Base-by-base conservation (phyloP, 1,284 basidiomycete species). In the Papiliotrema laurentii region DNA sequence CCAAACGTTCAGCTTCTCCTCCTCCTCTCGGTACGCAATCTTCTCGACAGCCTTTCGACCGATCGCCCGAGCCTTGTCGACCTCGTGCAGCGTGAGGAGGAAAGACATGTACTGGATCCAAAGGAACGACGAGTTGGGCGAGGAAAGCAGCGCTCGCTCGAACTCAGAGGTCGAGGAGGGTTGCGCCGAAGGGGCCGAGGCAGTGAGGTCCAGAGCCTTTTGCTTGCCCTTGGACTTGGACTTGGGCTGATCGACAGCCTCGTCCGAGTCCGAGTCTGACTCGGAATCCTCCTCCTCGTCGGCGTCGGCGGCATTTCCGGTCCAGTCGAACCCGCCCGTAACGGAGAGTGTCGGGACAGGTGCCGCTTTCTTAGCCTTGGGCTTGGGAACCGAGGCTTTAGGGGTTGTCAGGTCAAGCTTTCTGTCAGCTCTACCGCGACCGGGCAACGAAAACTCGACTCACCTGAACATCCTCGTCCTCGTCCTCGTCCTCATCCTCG, bases 31-130 rank as follows among this genome's bases (percentile, higher is more conserved):
- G 77, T 93, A 97, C 67, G 82, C 86, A 76, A 99, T 98, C 14
- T 85, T 85, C 63, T 84, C 79, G 53, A 96, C 77, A 4, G 93
- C 96, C 26, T 90, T 83, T 46, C 82, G 80, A 16, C 85, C 94
- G 42, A 93, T 85, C 65, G 86, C 83, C 31, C 93, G 83, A 14
- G 94, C 96, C 73, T 92, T 92, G 61, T 93, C 91, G 38, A 97
- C 79, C 73, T 99, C 94, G 37, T 92, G 91, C 14, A 98, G 82
- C 60, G 93, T 90, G 4, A 98, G 79, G 59, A 94, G 89, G 82
- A 97, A 96, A 5, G 93, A 94, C 90, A 99, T 97, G 73, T 94
- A 98, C 72, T 97, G 94, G 54, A 99, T 87, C 96, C 96, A 99
- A 35, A 98, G 80, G 75, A 86, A 97, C 0, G 97, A 98, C 13